Conservation (phyloP, 176 grass and related monocot species). For the Phragmites australis region DNA sequence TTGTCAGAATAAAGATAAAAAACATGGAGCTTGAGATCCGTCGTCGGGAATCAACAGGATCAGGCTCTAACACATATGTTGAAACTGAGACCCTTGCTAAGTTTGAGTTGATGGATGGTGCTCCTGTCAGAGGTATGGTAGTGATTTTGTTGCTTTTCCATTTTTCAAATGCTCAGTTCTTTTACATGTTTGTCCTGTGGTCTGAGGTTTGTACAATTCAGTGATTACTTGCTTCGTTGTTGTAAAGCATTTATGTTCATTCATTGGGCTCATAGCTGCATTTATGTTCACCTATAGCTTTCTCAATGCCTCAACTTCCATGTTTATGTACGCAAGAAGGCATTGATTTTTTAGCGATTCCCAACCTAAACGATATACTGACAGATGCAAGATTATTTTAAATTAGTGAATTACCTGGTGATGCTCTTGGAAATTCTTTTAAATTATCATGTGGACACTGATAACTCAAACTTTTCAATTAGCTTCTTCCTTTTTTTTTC, state of each 20-base stretch:
- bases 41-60: conserved; percentile 87
- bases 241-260: not conserved
- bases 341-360: not conserved
- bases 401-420: conserved; percentile 1
- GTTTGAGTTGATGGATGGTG: conserved; percentile 99
- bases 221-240: not conserved
- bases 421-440: not conserved
- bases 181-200: not conserved
- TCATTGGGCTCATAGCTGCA: not conserved
- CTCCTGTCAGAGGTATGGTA: conserved; percentile 87
- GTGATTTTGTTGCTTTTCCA: not conserved
- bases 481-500: not conserved
- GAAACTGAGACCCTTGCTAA: conserved; percentile 99
- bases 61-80: conserved; percentile 96
- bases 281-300: not conserved
- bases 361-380: not conserved
- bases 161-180: not conserved
- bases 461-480: not conserved
- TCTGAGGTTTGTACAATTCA: not conserved
- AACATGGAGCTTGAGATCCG: conserved; percentile 92
- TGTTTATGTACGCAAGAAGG: no score
- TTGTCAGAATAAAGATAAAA: conserved; percentile 98
- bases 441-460: not conserved
- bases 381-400: not conserved
- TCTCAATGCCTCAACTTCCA: not conserved